These are phyloP conservation scores for Eruca vesicaria DNA, from an alignment of 441 rosid genomes.

Conservation along the genomic window DNA sequence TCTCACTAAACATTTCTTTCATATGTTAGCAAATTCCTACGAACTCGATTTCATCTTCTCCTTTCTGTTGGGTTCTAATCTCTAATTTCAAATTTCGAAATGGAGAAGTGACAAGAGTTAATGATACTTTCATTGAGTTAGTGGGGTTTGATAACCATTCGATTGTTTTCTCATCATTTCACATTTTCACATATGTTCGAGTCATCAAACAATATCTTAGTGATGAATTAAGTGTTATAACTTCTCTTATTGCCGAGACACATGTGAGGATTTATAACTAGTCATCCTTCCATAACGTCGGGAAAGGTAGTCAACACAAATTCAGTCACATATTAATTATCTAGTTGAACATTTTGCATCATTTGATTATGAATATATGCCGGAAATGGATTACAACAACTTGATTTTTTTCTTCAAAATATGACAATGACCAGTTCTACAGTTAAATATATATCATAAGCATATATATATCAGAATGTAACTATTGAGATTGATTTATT, in stretches of 20 bases:
- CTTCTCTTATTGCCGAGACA: neutral
- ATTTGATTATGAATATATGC: neutral
- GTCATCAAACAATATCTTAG: neutral
- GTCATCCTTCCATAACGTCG: neutral
- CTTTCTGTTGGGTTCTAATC: neutral
- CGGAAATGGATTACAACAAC: too few species aligned
- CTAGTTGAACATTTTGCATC: neutral
- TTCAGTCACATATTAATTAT: neutral
- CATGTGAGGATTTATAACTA: neutral
- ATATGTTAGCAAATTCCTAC: conserved; percentile 18
- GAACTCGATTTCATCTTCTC: conserved; percentile 5
- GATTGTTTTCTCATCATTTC: conserved; percentile 7
- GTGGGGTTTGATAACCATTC: conserved; percentile 25
- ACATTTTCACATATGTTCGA: neutral
- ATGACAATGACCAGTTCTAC: too few species aligned
- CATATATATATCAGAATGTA: neutral
- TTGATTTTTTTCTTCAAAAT: too few species aligned
- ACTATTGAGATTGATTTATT: neutral
- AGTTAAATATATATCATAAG: too few species aligned
- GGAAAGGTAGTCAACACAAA: neutral
- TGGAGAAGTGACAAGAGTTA: conserved; percentile 12
- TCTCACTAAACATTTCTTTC: conserved; percentile 13
- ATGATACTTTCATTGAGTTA: conserved; percentile 11
- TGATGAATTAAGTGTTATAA: neutral
- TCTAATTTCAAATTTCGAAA: conserved; percentile 35